Conservation (phyloP, 352 stramenopile genomes). For the Pythium vanterpoolii region DNA sequence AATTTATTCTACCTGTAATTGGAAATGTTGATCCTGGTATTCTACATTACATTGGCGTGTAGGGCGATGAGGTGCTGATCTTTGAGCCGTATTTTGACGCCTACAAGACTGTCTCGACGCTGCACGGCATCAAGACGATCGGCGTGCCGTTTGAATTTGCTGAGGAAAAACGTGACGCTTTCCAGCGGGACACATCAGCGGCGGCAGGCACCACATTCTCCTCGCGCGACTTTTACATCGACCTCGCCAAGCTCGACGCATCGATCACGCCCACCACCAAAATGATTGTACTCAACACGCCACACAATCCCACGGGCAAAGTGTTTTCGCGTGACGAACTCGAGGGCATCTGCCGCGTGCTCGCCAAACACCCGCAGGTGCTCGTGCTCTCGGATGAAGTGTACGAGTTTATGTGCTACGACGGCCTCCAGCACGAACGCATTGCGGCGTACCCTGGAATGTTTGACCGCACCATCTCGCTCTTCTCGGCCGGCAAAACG, state of each 20-base stretch:
- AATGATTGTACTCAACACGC: slow-evolving; percentile 97
- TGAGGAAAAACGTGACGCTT: slow-evolving; percentile 37
- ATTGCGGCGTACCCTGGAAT: slow-evolving; percentile 80
- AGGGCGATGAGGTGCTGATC: slow-evolving; percentile 84
- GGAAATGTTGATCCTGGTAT: too few species aligned
- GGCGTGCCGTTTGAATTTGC: slow-evolving; percentile 69
- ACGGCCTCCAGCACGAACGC: slow-evolving; percentile 64
- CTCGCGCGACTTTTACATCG: slow-evolving; percentile 77
- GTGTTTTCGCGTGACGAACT: slow-evolving; percentile 95
- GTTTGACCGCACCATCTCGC: slow-evolving; percentile 88
- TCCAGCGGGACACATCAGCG: slow-evolving; percentile 26
- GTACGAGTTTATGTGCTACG: slow-evolving; percentile 97
- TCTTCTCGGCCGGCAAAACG: slow-evolving; percentile 92
- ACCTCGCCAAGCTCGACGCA: slow-evolving; percentile 82
- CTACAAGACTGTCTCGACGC: slow-evolving; percentile 82
- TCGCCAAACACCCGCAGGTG: slow-evolving; percentile 83
- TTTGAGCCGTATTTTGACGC: slow-evolving; percentile 91
- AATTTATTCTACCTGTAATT: not conserved
- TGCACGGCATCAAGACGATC: slow-evolving; percentile 76
- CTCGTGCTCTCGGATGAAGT: slow-evolving; percentile 97
- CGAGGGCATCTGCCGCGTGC: slow-evolving; percentile 82
- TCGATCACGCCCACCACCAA: slow-evolving; percentile 90
- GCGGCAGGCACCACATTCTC: slow-evolving; percentile 35
- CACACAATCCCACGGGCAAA: slow-evolving; percentile 99
- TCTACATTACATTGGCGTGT: not conserved